A percentile compares a stretch with the other conserved stretches of the same genome.
These are phyloP conservation scores for Coniosporium apollinis DNA, from an alignment of 495 filamentous ascomycete genomes.

Conservation along the genomic window DNA sequence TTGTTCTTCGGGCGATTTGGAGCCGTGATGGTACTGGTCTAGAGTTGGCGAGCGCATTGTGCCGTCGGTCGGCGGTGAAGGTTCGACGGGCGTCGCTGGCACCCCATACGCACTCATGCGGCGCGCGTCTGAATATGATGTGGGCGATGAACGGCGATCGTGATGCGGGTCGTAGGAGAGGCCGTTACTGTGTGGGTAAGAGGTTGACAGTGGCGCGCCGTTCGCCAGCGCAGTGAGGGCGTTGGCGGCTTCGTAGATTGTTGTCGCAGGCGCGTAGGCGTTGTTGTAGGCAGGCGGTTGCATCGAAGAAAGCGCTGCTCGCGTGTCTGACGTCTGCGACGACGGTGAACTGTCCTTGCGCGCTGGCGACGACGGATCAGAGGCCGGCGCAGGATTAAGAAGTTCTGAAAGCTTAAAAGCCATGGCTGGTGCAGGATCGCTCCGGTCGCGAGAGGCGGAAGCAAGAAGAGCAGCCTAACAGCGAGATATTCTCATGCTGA, in stretches of 20 bases:
- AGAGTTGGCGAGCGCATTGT: constrained; percentile 18
- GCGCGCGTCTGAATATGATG: constrained; percentile 6
- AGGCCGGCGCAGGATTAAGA: constrained; percentile 13
- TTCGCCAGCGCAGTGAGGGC: constrained; percentile 18
- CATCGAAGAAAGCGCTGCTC: constrained; percentile 2
- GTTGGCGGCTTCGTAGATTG: constrained; percentile 17
- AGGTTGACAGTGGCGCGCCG: constrained; percentile 6
- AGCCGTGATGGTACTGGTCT: constrained; percentile 23
- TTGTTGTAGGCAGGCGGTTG: not conserved
- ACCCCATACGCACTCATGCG: constrained; percentile 13
- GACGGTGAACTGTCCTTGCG: constrained; percentile 4
- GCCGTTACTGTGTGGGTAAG: constrained; percentile 2
- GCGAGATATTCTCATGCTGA: too few relatives aligned
- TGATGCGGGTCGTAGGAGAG: not conserved
- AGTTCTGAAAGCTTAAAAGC: constrained; percentile 14
- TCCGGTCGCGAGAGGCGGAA: too few relatives aligned
- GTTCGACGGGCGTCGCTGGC: constrained; percentile 14
- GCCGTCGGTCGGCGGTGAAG: constrained; percentile 14
- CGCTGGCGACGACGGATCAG: not conserved
- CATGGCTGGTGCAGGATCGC: too few relatives aligned
- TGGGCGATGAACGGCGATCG: constrained; percentile 9
- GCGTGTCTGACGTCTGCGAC: constrained; percentile 5
- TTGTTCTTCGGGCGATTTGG: constrained; percentile 21
- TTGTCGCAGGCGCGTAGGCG: constrained; percentile 6
- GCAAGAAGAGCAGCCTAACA: too few relatives aligned